Base-by-base conservation (phyloP, 2,329 filamentous ascomycete genomes). In the Verticillium klebahnii region DNA sequence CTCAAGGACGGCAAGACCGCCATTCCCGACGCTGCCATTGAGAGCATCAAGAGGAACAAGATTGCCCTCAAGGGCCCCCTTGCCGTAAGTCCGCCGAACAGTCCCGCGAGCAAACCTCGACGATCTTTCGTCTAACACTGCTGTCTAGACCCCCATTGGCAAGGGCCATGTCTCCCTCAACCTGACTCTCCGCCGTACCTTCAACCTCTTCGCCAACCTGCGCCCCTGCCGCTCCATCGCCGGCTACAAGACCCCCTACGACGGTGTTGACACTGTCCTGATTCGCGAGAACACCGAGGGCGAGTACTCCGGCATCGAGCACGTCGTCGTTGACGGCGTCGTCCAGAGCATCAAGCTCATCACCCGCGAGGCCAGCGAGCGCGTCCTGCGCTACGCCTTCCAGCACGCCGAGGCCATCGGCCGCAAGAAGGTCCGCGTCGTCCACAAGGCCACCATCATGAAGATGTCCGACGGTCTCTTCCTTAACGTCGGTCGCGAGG, bases 391-490 rank as follows among this genome's bases (percentile, higher is more conserved):
- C 75, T 99, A 93, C 78, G 95, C 96, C 72, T 99, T 99, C 89
- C 94, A 99, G 83, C 93, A 99, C 77, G 95, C 95, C 70, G 86
- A 95, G 79, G 87, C 92, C 71, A 90, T 97, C 74, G 93, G 93
- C 80, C 91, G 92, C 84, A 93, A 88, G 77, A 97, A 97, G 90
- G 94, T 98, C 73, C 92, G 93, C 74, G 94, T 93, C 64, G 93
- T 98, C 67, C 95, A 99, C 90, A 99, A 99, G 88, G 95, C 95
- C 77, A 98, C 95, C 75, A 99, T 99, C 83, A 99, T 99, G 95
- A 99, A 99, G 89, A 96, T 97, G 92, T 94, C 90, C 75, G 95
- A 99, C 78, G 95, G 95, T 82, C 91, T 99, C 65, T 99, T 99
- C 89, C 86, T 99, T 70, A 91, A 86, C 78, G 92, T 90, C 66